Base-by-base conservation (phyloP, 257 asterid species). In the Solanum chiquidenum region DNA sequence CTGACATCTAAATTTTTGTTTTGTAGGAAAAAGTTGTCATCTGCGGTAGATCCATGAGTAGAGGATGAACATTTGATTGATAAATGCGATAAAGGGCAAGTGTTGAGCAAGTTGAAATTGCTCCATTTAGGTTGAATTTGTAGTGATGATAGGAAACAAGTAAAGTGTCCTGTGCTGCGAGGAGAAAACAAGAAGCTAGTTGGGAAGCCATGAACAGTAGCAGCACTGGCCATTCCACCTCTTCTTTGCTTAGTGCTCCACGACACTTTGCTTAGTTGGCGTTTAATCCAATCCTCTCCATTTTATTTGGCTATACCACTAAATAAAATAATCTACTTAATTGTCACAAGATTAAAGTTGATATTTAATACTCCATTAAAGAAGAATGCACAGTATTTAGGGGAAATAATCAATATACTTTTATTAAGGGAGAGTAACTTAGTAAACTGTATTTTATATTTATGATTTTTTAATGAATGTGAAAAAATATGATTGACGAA, bases 1-100 rank as follows among this genome's bases (percentile, higher is more conserved):
- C 90, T 83, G 44, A 89, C 93, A 74, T 88, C 62, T 34, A 83
- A 23, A 72, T 83, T 87, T 86, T 87, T 90, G 87, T 83, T 83
- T 74, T 89, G 75, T 58, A 83, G 89, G 34, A 60, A 87, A 38
- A 87, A 88, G 38, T 33, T 8, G 21, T 80, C 89, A 29, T 90
- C 89, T 1, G 88, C 33, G 3, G 80, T 82, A 37, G 89, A 87
- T 55, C 88, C 93, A 5, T 88, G 87, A 62, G 58, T 80, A 5
- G 89, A 44, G 72, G 91, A 86, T 60, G 87, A 85, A 88, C 90
- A 87, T 31, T 88, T 76, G 68, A 18, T 80, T 80, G 85, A 80
- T 25, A 16, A 80, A 46, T 27, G 42, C 27, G 42, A 80, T 8
- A 16, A 46, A 80, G 85, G 42, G 3, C 6, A 27, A 80, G 29